Evolutionary conservation across 1,284 basidiomycete species (phyloP), one percentile per base, ranked within the genome.

Genomic region (Sparassis latifolia): DNA sequence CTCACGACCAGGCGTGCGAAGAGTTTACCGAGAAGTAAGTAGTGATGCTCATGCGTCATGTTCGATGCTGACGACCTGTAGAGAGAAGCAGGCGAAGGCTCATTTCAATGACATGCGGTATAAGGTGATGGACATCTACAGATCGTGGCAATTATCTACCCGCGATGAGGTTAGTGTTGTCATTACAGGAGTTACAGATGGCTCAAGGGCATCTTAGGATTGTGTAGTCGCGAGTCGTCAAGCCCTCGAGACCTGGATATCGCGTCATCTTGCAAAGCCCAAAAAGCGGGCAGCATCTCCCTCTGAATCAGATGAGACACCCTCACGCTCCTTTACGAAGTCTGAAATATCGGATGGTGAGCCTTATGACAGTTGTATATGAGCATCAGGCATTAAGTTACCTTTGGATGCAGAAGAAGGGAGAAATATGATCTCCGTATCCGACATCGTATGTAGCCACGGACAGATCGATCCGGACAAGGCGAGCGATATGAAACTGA

Each of bases 221-320:
- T 76, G 71, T 7, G 67, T 80, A 5, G 72, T 92, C 38, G 74
- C 82, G 31, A 81, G 80, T 59, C 75, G 76, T 53, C 67, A 75
- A 51, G 76, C 78, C 20, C 66, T 92, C 35, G 77, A 80, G 56
- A 64, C 61, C 9, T 92, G 86, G 83, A 57, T 91, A 6, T 68
- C 72, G 2, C 72, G 74, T 40, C 69, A 74, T 47, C 62, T 75
- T 10, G 51, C 49, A 30, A 59, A 60, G 42, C 55, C 49, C 4
- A 44, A 52, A 6, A 49, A 32, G 10, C 48, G 43, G 43, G 57
- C 55, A 45, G 35, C 31, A 40, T 50, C 52, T 29, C 32, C 53
- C 12, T 37, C 53, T 3, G 10, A 40, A 2, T 31, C 10, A 3
- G 49, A 51, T 40, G 20, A 20, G 20, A 20, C 20, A 3, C 38